A percentile compares a stretch with the other conserved stretches of the same genome.
phyloP scores from a whole-genome alignment of 1,139 yeast species.

The Protomyces lactucae-debilis region DNA sequence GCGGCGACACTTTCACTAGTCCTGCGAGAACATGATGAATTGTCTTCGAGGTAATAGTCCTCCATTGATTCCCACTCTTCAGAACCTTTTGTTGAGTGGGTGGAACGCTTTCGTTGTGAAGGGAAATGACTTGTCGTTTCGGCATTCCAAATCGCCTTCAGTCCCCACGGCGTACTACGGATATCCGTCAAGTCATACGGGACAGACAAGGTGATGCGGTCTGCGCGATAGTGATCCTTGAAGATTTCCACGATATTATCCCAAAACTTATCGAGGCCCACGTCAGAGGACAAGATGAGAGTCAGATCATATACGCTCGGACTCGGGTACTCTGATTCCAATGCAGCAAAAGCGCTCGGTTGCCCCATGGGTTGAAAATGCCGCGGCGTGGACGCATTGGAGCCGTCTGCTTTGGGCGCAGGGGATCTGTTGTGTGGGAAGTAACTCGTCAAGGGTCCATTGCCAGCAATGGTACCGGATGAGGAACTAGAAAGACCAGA shows the following conservation, averaged over 20 bases:
- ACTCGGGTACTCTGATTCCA: slow-evolving; percentile 28
- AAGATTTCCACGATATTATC: slow-evolving; percentile 36
- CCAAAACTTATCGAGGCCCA: slow-evolving; percentile 39
- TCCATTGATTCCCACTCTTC: slow-evolving; percentile 25
- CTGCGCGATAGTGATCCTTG: slow-evolving; percentile 37
- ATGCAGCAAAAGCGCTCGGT: slow-evolving; percentile 5
- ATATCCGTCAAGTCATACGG: slow-evolving; percentile 41
- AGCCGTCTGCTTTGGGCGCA: slow-evolving; percentile 3
- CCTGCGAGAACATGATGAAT: background rate
- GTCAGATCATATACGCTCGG: slow-evolving; percentile 38
- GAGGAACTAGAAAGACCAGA: slow-evolving; percentile 16
- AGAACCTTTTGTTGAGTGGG: background rate
- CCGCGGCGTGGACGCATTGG: slow-evolving; percentile 12
- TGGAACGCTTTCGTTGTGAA: background rate
- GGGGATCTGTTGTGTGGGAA: slow-evolving; percentile 16
- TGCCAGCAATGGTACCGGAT: slow-evolving; percentile 20
- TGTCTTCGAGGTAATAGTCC: background rate
- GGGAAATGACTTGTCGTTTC: background rate
- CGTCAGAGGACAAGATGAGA: slow-evolving; percentile 37
- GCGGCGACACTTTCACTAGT: background rate
- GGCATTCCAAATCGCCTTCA: slow-evolving; percentile 35
- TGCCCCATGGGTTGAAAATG: slow-evolving; percentile 6
- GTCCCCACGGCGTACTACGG: slow-evolving; percentile 40
- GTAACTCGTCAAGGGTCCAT: slow-evolving; percentile 1
- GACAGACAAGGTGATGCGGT: slow-evolving; percentile 36